These are phyloP conservation scores for Osmanthus fragrans DNA, from an alignment of 257 asterid genomes.

Conservation along the genomic window DNA sequence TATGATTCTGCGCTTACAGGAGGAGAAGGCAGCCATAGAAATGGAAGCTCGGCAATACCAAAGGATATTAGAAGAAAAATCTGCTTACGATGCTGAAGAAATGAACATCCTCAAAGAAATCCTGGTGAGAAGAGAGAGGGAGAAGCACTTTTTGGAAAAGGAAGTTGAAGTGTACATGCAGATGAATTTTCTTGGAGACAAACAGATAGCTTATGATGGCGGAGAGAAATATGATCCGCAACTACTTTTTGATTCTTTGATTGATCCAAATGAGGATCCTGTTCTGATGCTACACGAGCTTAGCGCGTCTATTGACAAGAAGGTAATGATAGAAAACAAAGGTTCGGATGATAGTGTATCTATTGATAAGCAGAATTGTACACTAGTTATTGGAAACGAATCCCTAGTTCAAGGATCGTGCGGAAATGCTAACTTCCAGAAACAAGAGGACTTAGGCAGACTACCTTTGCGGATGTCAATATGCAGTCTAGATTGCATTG, in stretches of 20 bases:
- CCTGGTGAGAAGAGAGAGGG: slow-evolving; percentile 68
- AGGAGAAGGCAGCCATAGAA: slow-evolving; percentile 76
- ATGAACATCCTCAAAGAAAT: slow-evolving; percentile 82
- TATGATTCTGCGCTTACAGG: slow-evolving; percentile 90
- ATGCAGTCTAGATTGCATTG: slow-evolving; percentile 14
- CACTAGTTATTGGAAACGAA: slow-evolving; percentile 21
- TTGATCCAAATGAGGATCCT: slow-evolving; percentile 57
- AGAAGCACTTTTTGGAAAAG: slow-evolving; percentile 72
- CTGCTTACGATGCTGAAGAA: slow-evolving; percentile 84
- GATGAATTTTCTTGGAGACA: slow-evolving; percentile 40
- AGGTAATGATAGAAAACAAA: slow-evolving; percentile 23
- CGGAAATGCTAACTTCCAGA: slow-evolving; percentile 22
- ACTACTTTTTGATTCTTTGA: slow-evolving; percentile 18
- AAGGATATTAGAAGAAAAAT: slow-evolving; percentile 79
- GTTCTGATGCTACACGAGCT: slow-evolving; percentile 34
- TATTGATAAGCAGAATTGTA: slow-evolving; percentile 2
- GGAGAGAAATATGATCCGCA: slow-evolving; percentile 22
- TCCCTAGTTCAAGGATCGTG: slow-evolving; percentile 17
- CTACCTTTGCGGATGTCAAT: slow-evolving; percentile 9
- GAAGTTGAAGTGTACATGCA: slow-evolving; percentile 70
- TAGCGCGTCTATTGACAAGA: slow-evolving; percentile 45
- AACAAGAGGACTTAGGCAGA: slow-evolving; percentile 19
- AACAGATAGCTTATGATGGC: slow-evolving; percentile 26
- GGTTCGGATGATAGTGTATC: slow-evolving; percentile 16
- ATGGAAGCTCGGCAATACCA: slow-evolving; percentile 92